These are phyloP conservation scores for Fusarium palustre DNA, from an alignment of 2,329 filamentous ascomycete genomes.

Conservation along the genomic window DNA sequence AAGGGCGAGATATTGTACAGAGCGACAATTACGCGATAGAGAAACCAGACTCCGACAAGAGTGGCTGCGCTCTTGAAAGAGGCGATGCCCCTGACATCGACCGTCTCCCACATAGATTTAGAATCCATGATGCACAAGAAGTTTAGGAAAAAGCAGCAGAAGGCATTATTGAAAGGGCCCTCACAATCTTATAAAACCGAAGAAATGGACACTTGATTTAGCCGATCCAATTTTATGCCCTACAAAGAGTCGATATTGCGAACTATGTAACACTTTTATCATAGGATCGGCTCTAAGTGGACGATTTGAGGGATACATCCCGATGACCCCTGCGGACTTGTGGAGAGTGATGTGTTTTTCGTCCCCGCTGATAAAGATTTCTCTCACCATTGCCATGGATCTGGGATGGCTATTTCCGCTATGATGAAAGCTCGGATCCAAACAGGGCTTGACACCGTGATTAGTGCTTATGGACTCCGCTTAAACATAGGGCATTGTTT, in stretches of 20 bases:
- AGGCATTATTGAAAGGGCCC: fast-evolving
- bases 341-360: background rate
- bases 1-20: constrained; percentile 56
- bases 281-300: constrained; percentile 8
- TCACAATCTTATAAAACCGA: background rate
- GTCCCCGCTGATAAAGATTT: background rate
- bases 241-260: background rate
- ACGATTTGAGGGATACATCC: constrained; percentile 1
- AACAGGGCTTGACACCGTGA: background rate
- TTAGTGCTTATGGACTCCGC: background rate
- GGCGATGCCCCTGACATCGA: background rate
- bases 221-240: background rate
- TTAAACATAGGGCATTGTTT: background rate
- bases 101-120: background rate
- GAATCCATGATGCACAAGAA: constrained; percentile 1
- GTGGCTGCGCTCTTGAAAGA: constrained; percentile 6
- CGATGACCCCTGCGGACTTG: constrained; percentile 9
- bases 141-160: fast-evolving
- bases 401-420: background rate
- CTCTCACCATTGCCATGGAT: background rate
- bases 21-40: constrained; percentile 46
- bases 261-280: background rate
- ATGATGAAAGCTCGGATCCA: background rate
- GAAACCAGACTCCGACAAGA: constrained; percentile 46
- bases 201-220: background rate